Evolutionary conservation across 2,329 filamentous ascomycete genomes (phyloP).

Genomic region (Calonectria fujianensis): DNA sequence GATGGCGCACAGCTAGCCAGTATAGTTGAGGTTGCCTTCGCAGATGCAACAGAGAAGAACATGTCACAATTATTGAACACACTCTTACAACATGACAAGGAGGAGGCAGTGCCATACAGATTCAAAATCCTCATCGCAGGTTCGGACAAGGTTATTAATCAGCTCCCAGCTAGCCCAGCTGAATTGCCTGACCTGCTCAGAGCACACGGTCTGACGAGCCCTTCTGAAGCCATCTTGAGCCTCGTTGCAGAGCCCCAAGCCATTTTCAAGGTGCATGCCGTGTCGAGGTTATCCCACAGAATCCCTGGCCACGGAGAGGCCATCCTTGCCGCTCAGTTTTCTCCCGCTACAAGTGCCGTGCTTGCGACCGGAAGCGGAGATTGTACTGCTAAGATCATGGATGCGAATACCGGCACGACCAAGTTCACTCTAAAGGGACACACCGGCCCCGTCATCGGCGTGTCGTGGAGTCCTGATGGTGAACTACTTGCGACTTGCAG

Average conservation of each 20-base stretch:
- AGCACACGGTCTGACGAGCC: conserved; percentile 9
- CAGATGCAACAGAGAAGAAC: conserved; percentile 24
- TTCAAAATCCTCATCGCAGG: conserved; percentile 22
- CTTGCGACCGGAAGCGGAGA: conserved; percentile 22
- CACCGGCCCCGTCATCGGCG: conserved; percentile 15
- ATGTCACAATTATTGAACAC: conserved; percentile 26
- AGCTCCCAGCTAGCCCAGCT: conserved; percentile 10
- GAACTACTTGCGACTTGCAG: conserved; percentile 11
- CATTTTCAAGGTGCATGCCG: conserved; percentile 22
- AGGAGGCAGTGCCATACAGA: conserved; percentile 14
- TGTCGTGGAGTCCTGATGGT: conserved; percentile 5
- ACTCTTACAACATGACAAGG: conserved; percentile 13
- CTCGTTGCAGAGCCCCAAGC: conserved; percentile 14
- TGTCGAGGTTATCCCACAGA: conserved; percentile 1
- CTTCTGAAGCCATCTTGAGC: conserved; percentile 16
- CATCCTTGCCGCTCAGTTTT: conserved; percentile 15
- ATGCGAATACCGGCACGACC: background rate
- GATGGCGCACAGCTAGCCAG: conserved; percentile 15
- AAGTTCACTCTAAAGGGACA: conserved; percentile 11
- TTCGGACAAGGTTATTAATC: conserved; percentile 14
- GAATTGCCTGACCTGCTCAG: conserved; percentile 17
- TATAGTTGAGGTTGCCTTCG: conserved; percentile 20
- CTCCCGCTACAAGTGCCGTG: background rate
- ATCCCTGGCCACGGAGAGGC: conserved; percentile 14
- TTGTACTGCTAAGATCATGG: conserved; percentile 15